These are phyloP conservation scores for Vinca minor DNA, from an alignment of 257 asterid genomes.

Conservation along the genomic window DNA sequence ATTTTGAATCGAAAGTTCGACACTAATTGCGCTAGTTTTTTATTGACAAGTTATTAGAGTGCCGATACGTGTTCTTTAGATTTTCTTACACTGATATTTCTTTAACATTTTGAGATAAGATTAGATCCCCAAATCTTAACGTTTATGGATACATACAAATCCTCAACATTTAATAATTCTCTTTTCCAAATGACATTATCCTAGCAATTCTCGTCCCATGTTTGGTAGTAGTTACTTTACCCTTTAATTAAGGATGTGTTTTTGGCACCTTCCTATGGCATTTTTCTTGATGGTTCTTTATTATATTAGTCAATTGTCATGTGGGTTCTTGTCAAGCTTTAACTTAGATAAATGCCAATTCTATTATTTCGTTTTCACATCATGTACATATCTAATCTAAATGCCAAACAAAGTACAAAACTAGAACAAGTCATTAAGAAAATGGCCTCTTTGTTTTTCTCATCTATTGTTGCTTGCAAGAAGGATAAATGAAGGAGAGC, in stretches of 20 bases:
- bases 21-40: no score
- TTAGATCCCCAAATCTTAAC: not conserved
- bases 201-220: not conserved
- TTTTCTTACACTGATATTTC: not conserved
- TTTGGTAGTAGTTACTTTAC: conserved; percentile 5
- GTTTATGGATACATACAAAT: not conserved
- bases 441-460: not conserved
- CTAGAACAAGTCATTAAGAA: conserved; percentile 1
- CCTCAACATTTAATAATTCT: not conserved
- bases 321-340: not conserved
- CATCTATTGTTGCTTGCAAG: not conserved
- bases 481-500: not conserved
- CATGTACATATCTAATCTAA: not conserved
- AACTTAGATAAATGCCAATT: not conserved
- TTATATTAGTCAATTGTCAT: not conserved
- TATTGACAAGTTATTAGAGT: no score
- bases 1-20: no score
- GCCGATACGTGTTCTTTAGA: no score
- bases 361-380: not conserved
- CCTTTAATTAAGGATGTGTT: conserved; percentile 8
- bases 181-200: not conserved
- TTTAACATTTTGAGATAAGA: not conserved
- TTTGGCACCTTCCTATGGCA: conserved; percentile 1
- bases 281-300: not conserved
- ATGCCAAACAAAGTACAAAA: not conserved